phyloP scores from a whole-genome alignment of 1,139 yeast species.

The Petasospora fabianii region DNA sequence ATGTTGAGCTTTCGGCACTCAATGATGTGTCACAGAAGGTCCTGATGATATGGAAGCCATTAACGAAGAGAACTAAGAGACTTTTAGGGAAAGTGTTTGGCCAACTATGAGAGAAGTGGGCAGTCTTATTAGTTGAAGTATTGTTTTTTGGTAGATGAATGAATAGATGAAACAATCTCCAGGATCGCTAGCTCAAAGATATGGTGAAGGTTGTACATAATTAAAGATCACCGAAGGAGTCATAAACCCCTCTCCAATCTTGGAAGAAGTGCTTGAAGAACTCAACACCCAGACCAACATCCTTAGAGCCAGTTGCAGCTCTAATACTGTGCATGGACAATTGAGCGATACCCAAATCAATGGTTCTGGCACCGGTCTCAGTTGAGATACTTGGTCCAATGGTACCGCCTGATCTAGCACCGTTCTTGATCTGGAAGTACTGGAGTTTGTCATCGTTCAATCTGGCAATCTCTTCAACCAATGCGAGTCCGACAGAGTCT shows the following conservation, averaged over 20 bases:
- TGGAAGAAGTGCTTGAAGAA: conserved; percentile 62
- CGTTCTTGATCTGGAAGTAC: conserved; percentile 68
- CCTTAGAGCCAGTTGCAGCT: conserved; percentile 69
- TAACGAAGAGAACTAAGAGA: too few relatives aligned
- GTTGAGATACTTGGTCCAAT: conserved; percentile 70
- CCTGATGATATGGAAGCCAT: too few relatives aligned
- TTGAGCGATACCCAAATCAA: conserved; percentile 77
- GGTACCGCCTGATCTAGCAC: conserved; percentile 73
- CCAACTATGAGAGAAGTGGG: too few relatives aligned
- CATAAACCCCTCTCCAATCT: conserved; percentile 52
- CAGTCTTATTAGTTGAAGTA: too few relatives aligned
- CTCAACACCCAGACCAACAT: conserved; percentile 61
- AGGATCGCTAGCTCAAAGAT: too few relatives aligned
- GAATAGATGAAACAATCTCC: too few relatives aligned
- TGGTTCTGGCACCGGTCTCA: conserved; percentile 67
- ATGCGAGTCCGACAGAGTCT: conserved; percentile 64
- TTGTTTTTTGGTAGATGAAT: too few relatives aligned
- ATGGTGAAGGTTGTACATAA: too few relatives aligned
- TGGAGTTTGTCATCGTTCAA: conserved; percentile 61
- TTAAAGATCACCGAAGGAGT: conserved; percentile 40
- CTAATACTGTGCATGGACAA: conserved; percentile 80
- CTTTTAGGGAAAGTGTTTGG: too few relatives aligned
- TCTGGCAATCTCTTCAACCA: conserved; percentile 62
- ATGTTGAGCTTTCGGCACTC: too few relatives aligned
- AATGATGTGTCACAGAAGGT: too few relatives aligned